Conservation (phyloP, 768 basidiomycete genomes). For the Lepiota subincarnata region DNA sequence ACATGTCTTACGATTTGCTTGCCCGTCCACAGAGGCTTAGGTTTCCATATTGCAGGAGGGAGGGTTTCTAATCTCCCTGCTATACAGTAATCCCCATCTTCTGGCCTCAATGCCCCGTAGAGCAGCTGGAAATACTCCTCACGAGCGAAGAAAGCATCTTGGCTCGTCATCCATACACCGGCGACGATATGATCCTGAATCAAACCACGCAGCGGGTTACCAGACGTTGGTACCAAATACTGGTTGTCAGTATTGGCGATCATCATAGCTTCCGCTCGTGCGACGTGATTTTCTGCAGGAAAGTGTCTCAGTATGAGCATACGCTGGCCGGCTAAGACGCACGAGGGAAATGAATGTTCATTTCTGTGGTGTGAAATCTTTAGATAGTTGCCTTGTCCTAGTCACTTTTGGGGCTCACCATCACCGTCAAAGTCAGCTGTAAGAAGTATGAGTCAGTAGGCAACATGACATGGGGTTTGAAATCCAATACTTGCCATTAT, state of each 20-base stretch:
- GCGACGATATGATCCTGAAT: conserved; percentile 99
- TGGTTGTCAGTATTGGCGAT: conserved; percentile 99
- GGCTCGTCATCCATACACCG: conserved; percentile 98
- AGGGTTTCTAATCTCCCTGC: conserved; percentile 70
- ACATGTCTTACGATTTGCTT: conserved; percentile 85
- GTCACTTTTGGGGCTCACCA: conserved; percentile 18
- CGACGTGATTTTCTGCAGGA: conserved; percentile 81
- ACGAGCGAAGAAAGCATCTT: conserved; percentile 90
- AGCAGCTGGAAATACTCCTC: conserved; percentile 96
- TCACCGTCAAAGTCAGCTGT: conserved; percentile 29
- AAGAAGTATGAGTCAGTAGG: conserved; percentile 16
- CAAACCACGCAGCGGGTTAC: conserved; percentile 93
- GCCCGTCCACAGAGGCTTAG: conserved; percentile 90
- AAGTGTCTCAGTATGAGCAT: conserved; percentile 8
- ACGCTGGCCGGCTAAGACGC: conserved; percentile 28
- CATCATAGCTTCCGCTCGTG: conserved; percentile 88
- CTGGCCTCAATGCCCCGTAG: conserved; percentile 90
- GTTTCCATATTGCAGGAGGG: conserved; percentile 91
- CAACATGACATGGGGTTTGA: neutral
- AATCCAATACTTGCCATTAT: conserved; percentile 65
- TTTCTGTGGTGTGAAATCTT: conserved; percentile 52
- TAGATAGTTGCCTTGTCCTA: neutral
- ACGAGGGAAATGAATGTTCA: conserved; percentile 99
- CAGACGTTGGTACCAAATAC: conserved; percentile 98
- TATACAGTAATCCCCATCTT: conserved; percentile 56